These are phyloP conservation scores for Gastrolobium bilobum DNA, from an alignment of 306 rosid species.

Conservation along the genomic window DNA sequence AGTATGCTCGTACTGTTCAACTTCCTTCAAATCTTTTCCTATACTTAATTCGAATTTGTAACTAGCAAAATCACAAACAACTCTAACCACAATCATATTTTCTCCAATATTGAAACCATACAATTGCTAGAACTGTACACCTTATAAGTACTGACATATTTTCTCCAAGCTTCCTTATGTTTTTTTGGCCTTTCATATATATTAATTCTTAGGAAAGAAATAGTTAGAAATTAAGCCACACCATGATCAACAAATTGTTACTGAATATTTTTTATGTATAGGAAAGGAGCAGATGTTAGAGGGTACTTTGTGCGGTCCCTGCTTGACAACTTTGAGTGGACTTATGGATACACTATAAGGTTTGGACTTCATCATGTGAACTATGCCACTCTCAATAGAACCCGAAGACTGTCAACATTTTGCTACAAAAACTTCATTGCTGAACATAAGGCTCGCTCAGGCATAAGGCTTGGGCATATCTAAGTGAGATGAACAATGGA, in stretches of 20 bases:
- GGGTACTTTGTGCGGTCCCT: slow-evolving; percentile 75
- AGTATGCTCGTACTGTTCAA: background rate
- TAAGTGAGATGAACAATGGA: background rate
- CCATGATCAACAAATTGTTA: background rate
- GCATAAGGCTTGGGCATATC: background rate
- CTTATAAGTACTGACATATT: no score
- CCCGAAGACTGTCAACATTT: slow-evolving; percentile 56
- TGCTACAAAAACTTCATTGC: slow-evolving; percentile 65
- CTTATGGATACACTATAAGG: slow-evolving; percentile 51
- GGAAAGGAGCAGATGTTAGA: slow-evolving; percentile 69
- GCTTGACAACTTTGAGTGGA: slow-evolving; percentile 75
- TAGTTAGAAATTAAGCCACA: background rate
- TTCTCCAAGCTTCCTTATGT: no score
- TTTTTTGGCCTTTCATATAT: background rate
- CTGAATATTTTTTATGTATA: background rate
- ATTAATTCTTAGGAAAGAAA: background rate
- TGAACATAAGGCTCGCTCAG: slow-evolving; percentile 10
- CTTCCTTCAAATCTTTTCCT: background rate
- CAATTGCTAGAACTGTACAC: no score
- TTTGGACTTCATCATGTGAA: slow-evolving; percentile 66
- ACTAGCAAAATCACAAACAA: background rate
- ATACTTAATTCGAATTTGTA: background rate
- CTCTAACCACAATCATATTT: background rate
- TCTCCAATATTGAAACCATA: background rate
- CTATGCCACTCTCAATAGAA: slow-evolving; percentile 60